A percentile compares a stretch with the other conserved stretches of the same genome.
phyloP scores from a whole-genome alignment of 2,329 filamentous ascomycete species.

The Aspergillus sclerotialis region DNA sequence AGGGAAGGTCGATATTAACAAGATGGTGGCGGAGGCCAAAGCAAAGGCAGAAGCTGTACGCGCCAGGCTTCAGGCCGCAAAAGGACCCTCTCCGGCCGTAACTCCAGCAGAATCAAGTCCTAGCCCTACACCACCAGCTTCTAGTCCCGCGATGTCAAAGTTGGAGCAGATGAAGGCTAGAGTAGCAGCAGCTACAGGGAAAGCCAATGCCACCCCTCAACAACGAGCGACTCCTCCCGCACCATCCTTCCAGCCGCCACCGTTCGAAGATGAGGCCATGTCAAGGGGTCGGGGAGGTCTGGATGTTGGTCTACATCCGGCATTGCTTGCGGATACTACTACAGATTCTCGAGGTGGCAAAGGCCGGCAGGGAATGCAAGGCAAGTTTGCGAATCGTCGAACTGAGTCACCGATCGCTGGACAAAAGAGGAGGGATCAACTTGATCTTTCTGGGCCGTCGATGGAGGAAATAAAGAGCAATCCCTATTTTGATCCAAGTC shows the following conservation, averaged over 20 bases:
- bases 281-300: conserved; percentile 57
- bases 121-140: conserved; percentile 24
- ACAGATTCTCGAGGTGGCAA: conserved; percentile 38
- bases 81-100: conserved; percentile 19
- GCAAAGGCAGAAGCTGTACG: conserved; percentile 44
- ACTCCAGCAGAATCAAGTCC: conserved; percentile 27
- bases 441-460: conserved; percentile 53
- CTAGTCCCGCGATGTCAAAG: conserved; percentile 50
- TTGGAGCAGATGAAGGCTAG: conserved; percentile 74
- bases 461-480: conserved; percentile 59
- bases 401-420: conserved; percentile 37
- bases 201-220: conserved; percentile 35
- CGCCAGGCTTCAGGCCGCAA: conserved; percentile 37
- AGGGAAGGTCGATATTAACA: conserved; percentile 39
- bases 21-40: conserved; percentile 41
- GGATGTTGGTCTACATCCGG: conserved; percentile 70
- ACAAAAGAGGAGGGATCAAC: conserved; percentile 40
- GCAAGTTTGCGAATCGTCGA: conserved; percentile 50
- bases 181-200: conserved; percentile 65
- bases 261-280: conserved; percentile 43
- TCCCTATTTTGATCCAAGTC: conserved; percentile 72
- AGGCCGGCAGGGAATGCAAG: conserved; percentile 38
- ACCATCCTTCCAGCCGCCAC: conserved; percentile 33
- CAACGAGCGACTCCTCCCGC: conserved; percentile 36
- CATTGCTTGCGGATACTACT: conserved; percentile 50